Conservation (phyloP, 768 basidiomycete species). For the Psilocybe cubensis region DNA sequence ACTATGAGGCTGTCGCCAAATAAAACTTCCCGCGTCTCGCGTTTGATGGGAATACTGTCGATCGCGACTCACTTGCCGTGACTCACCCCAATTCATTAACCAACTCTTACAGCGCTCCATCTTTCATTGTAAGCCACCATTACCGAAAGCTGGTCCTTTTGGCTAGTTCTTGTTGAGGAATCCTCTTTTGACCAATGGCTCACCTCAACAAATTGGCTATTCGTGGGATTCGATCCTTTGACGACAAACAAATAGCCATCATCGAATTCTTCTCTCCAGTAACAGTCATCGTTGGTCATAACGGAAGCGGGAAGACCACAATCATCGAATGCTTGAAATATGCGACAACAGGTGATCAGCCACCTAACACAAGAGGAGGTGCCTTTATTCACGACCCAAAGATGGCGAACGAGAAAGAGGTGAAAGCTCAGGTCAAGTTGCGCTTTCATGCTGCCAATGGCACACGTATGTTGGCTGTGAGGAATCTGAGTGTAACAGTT, state of each 20-base stretch:
- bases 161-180: background rate
- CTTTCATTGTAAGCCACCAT: background rate
- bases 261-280: constrained; percentile 98
- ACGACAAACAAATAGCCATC: constrained; percentile 90
- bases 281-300: constrained; percentile 98
- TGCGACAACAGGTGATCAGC: constrained; percentile 97
- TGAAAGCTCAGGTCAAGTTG: constrained; percentile 97
- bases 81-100: background rate
- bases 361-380: constrained; percentile 97
- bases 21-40: constrained; percentile 6
- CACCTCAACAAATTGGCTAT: constrained; percentile 92
- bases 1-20: constrained; percentile 11
- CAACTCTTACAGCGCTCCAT: background rate
- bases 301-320: constrained; percentile 98
- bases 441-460: constrained; percentile 91
- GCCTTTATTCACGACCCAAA: constrained; percentile 99
- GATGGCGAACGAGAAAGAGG: constrained; percentile 99
- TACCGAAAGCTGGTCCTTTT: background rate
- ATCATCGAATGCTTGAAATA: constrained; percentile 99
- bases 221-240: constrained; percentile 92
- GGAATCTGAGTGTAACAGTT: constrained; percentile 89
- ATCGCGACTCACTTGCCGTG: background rate
- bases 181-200: constrained; percentile 58
- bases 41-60: constrained; percentile 4
- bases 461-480: constrained; percentile 86